Evolutionary conservation across 108 stramenopile genomes (phyloP).

Genomic region (Nannochloropsis gaditana): DNA sequence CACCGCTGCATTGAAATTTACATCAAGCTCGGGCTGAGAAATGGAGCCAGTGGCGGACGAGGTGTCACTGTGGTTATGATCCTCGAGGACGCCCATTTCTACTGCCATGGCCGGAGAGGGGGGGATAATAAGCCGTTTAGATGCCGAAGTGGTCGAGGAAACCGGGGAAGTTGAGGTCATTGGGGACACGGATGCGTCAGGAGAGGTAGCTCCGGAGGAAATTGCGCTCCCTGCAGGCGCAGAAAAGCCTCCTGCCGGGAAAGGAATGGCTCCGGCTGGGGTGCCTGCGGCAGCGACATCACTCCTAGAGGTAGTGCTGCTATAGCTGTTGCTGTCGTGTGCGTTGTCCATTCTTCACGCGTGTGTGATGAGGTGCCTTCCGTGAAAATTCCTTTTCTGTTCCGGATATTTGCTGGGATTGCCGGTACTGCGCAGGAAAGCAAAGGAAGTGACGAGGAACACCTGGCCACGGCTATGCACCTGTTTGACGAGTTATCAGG

Average conservation of each 20-base stretch:
- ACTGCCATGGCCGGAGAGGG: not conserved
- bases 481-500: no score
- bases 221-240: not conserved
- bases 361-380: no score
- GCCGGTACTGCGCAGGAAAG: no score
- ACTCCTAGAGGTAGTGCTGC: not conserved
- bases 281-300: not conserved
- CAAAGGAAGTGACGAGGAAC: no score
- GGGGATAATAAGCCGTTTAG: not conserved
- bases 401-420: no score
- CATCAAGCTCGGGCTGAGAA: not conserved
- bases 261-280: not conserved
- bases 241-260: not conserved
- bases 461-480: no score
- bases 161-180: not conserved
- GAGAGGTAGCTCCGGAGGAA: no score
- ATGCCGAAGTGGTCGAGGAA: not conserved
- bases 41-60: conserved; percentile 7
- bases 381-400: no score
- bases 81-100: not conserved
- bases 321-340: not conserved
- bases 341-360: not conserved
- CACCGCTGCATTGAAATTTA: not conserved
- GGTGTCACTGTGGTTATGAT: not conserved
- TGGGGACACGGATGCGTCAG: not conserved